Conservation (phyloP, 257 asterid species). For the Solanum piurae region DNA sequence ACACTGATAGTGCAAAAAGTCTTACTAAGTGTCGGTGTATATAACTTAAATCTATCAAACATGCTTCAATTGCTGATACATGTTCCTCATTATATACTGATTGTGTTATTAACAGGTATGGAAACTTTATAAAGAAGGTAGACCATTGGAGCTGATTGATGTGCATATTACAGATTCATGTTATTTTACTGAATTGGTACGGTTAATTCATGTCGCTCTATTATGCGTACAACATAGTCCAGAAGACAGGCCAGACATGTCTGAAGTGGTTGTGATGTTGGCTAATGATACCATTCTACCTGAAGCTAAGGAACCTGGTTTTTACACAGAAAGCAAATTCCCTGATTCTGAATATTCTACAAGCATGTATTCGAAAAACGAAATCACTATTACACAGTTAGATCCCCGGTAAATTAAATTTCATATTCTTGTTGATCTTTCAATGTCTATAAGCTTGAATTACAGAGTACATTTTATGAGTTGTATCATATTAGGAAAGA, state of each 20-base stretch:
- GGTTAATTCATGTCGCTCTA: constrained; percentile 12
- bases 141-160: constrained; percentile 9
- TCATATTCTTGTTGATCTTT: not conserved
- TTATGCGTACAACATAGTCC: constrained; percentile 13
- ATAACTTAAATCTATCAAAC: not conserved
- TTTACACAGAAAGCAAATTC: not conserved
- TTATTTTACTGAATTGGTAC: not conserved
- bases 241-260: constrained; percentile 15
- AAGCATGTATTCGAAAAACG: not conserved
- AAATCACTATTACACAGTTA: not conserved
- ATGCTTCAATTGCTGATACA: not conserved
- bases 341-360: not conserved
- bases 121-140: constrained; percentile 15
- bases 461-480: not conserved
- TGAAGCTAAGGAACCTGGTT: constrained; percentile 7
- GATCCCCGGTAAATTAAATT: not conserved
- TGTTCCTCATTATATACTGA: not conserved
- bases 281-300: constrained; percentile 11
- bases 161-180: not conserved
- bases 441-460: not conserved
- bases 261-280: constrained; percentile 16
- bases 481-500: not conserved
- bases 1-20: not conserved
- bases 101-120: not conserved
- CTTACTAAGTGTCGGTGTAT: not conserved